Base-by-base conservation (phyloP, 257 asterid genomes). In the Lithospermum erythrorhizon region DNA sequence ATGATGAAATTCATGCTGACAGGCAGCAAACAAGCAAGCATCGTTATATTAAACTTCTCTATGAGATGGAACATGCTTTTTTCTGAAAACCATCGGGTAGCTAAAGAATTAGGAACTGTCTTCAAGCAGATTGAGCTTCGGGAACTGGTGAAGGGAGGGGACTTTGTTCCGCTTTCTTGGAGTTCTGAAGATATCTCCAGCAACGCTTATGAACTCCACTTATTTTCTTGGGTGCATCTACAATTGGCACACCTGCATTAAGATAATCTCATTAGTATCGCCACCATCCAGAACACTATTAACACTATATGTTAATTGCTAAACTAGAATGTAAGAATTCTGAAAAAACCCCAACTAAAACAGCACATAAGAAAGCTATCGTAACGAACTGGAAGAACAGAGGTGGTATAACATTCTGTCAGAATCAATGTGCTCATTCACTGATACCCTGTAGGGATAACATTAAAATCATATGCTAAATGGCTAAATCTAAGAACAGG, bases 131-230 rank as follows among this genome's bases (percentile, higher is more conserved):
- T 57, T 67, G 78, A 69, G 66, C 65, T 48, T 81, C 90, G 45
- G 62, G 72, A 49, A 68, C 76, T 25, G 82, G 75, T 66, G 74
- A 25, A 62, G 77, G 72, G 64, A 76, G 72, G 65, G 65, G 18
- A 55, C 35, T 74, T 66, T 68, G 70, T 70, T 72, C 75, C 3
- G 70, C 53, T 73, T 54, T 80, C 67, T 69, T 78, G 1, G 68
- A 18, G 63, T 78, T 75, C 6, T 84, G 75, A 53, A 93, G 69
- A 68, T 84, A 93, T 70, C 73, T 88, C 96, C 98, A 91, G 74
- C 96, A 91, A 63, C 96, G 89, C 72, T 88, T 91, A 71, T 91
- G 94, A 47, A 91, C 98, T 21, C 98, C 96, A 1, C 95, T 91
- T 48, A 91, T 88, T 80, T 91, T 91, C 87, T 91, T 91, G 41